Evolutionary conservation across 2,329 filamentous ascomycete genomes (phyloP).

Genomic region (Colletotrichum sp.): DNA sequence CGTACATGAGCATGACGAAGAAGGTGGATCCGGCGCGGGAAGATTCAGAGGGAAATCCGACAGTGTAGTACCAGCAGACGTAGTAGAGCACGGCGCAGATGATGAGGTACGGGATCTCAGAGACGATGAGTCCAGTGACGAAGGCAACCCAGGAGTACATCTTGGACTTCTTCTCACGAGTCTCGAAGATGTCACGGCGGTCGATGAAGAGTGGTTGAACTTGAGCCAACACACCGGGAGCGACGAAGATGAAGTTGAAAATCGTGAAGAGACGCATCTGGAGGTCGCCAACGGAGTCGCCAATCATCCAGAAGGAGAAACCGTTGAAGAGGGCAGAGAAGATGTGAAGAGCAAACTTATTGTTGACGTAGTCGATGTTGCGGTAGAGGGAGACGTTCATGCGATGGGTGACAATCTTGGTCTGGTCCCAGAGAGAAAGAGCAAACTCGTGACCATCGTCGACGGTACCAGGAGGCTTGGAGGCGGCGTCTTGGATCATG

Average conservation of each 20-base stretch:
- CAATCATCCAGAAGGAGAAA: constrained; percentile 67
- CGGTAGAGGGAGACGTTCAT: constrained; percentile 68
- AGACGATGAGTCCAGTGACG: constrained; percentile 55
- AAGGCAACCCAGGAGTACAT: constrained; percentile 67
- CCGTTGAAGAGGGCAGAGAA: constrained; percentile 63
- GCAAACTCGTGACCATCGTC: constrained; percentile 74
- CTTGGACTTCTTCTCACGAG: constrained; percentile 65
- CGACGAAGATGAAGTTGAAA: constrained; percentile 69
- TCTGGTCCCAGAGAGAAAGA: constrained; percentile 67
- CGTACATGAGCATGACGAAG: constrained; percentile 63
- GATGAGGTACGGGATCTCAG: constrained; percentile 51
- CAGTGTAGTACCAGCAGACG: constrained; percentile 64
- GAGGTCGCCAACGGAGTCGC: constrained; percentile 52
- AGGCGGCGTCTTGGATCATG: constrained; percentile 61
- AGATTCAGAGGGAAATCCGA: constrained; percentile 51
- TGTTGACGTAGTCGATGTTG: constrained; percentile 70
- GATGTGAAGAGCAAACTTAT: constrained; percentile 65
- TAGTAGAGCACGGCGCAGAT: constrained; percentile 53
- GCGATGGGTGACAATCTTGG: constrained; percentile 68
- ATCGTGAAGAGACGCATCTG: constrained; percentile 64
- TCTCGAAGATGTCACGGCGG: constrained; percentile 62
- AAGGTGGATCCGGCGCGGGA: constrained; percentile 56
- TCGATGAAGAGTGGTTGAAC: constrained; percentile 64
- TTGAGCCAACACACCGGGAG: constrained; percentile 62
- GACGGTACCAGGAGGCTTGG: constrained; percentile 43